phyloP scores from a whole-genome alignment of 2,329 filamentous ascomycete genomes.

The Talaromyces amestolkiae region DNA sequence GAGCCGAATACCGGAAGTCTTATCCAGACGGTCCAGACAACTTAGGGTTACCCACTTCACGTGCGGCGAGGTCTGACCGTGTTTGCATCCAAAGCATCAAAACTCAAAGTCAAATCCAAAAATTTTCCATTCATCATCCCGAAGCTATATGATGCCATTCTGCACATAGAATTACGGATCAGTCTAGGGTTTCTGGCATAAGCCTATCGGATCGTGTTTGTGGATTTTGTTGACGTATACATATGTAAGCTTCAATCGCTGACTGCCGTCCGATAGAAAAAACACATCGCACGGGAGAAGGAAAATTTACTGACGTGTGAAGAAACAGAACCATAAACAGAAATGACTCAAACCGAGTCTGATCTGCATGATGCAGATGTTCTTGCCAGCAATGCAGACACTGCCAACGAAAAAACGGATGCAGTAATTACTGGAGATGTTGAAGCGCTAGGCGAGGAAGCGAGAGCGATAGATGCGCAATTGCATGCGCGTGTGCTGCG shows the following conservation, averaged over 20 bases:
- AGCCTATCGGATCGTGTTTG: background rate
- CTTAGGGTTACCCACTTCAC: conserved; percentile 10
- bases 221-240: background rate
- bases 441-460: conserved; percentile 2
- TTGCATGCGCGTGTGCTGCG: conserved; percentile 51
- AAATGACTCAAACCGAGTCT: background rate
- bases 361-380: background rate
- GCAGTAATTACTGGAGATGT: background rate
- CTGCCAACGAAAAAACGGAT: background rate
- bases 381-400: background rate
- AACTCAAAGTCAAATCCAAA: background rate
- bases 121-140: background rate
- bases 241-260: background rate
- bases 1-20: conserved; percentile 1
- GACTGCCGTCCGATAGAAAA: background rate
- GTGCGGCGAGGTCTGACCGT: background rate
- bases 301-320: background rate
- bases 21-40: background rate
- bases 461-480: background rate
- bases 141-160: background rate
- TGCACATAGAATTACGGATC: background rate
- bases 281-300: background rate
- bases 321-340: background rate
- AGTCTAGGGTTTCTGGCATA: background rate
- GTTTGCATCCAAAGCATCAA: background rate